Conservation (phyloP, 1,284 basidiomycete genomes). For the Malassezia sp. region DNA sequence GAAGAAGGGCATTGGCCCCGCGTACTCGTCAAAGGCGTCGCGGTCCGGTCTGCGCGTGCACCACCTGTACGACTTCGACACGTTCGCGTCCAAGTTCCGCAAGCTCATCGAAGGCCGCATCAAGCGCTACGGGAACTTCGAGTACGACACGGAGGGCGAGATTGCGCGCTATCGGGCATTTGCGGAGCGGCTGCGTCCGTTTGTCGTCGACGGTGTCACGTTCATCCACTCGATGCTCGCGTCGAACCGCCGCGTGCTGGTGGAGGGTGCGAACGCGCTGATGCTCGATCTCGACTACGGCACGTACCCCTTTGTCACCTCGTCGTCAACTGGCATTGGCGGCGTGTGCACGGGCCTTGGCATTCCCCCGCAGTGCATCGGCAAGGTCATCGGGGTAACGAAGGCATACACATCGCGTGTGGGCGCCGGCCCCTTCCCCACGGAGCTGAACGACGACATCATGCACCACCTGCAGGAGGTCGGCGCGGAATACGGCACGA, state of each 20-base stretch:
- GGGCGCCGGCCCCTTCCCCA: slow-evolving; percentile 92
- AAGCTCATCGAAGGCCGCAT: slow-evolving; percentile 90
- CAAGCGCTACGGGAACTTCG: slow-evolving; percentile 95
- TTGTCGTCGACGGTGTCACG: slow-evolving; percentile 74
- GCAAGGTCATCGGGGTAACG: slow-evolving; percentile 76
- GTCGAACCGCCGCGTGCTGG: slow-evolving; percentile 66
- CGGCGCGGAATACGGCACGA: slow-evolving; percentile 79
- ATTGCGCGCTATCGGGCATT: slow-evolving; percentile 79
- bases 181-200: slow-evolving; percentile 73
- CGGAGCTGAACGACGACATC: slow-evolving; percentile 76
- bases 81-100: slow-evolving; percentile 83
- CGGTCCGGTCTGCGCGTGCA: slow-evolving; percentile 89
- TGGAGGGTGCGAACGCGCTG: slow-evolving; percentile 93
- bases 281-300: slow-evolving; percentile 98
- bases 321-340: slow-evolving; percentile 80
- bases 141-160: slow-evolving; percentile 96
- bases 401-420: slow-evolving; percentile 98
- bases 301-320: slow-evolving; percentile 94
- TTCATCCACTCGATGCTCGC: slow-evolving; percentile 71
- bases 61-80: slow-evolving; percentile 79
- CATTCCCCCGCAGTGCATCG: slow-evolving; percentile 77
- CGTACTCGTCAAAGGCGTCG: slow-evolving; percentile 93
- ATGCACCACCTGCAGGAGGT: slow-evolving; percentile 86
- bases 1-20: slow-evolving; percentile 93
- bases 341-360: slow-evolving; percentile 93